These are phyloP conservation scores for Blastobotrys niveus DNA, from an alignment of 1,139 yeast species.

Conservation along the genomic window DNA sequence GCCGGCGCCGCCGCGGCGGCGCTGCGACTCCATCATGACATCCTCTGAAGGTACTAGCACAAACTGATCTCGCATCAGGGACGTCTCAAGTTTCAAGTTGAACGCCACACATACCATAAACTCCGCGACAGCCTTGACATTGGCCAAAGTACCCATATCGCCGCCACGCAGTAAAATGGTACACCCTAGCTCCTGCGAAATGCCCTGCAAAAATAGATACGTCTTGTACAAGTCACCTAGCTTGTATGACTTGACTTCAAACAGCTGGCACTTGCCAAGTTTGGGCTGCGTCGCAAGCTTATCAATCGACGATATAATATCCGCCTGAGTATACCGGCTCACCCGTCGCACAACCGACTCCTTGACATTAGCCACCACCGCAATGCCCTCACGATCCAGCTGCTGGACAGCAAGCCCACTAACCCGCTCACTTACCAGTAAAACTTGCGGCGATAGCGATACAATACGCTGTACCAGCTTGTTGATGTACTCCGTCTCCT, in stretches of 20 bases:
- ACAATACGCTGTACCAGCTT: constrained; percentile 76
- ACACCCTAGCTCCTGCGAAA: constrained; percentile 68
- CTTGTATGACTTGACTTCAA: constrained; percentile 62
- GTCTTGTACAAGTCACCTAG: constrained; percentile 57
- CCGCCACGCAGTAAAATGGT: constrained; percentile 81
- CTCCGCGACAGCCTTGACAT: constrained; percentile 73
- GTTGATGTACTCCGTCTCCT: constrained; percentile 77
- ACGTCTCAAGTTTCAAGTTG: constrained; percentile 74
- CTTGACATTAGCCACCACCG: constrained; percentile 75
- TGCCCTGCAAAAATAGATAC: constrained; percentile 71
- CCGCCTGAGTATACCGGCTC: constrained; percentile 76
- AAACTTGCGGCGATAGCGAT: constrained; percentile 71
- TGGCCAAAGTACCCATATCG: constrained; percentile 48
- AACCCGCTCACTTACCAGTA: constrained; percentile 74
- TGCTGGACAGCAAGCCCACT: constrained; percentile 76
- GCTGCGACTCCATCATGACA: constrained; percentile 7
- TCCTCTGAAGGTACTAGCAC: constrained; percentile 41
- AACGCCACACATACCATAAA: constrained; percentile 72
- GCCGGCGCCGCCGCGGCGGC: no score
- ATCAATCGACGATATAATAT: constrained; percentile 64
- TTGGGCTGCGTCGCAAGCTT: constrained; percentile 52
- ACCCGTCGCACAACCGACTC: constrained; percentile 78
- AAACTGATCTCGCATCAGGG: constrained; percentile 71
- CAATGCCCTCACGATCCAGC: constrained; percentile 68
- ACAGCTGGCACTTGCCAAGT: constrained; percentile 66